A percentile compares a stretch with the other conserved stretches of the same genome.
Conservation (phyloP, 208 protist species). For the Cochliopodium minus region DNA sequence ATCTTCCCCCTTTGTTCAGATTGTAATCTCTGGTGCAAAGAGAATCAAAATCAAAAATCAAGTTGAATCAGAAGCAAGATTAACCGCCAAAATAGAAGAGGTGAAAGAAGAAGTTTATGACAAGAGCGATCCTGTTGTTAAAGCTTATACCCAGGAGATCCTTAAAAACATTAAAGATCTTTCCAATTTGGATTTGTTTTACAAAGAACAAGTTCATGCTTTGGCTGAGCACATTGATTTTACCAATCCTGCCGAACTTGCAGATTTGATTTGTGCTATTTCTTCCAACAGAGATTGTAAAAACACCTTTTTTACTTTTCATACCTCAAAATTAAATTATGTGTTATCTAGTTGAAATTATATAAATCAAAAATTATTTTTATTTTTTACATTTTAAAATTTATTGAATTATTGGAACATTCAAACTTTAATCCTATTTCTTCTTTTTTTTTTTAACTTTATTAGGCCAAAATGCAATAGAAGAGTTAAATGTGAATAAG, state of each 20-base stretch:
- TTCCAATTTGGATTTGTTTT: slow-evolving; percentile 2
- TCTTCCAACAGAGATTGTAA: background rate
- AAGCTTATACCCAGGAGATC: slow-evolving; percentile 10
- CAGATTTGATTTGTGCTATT: slow-evolving; percentile 12
- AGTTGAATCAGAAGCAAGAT: slow-evolving; percentile 18
- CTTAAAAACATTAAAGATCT: slow-evolving; percentile 12
- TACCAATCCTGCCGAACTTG: slow-evolving; percentile 8
- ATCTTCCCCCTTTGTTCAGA: background rate
- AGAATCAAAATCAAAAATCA: background rate
- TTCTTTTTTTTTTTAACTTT: background rate
- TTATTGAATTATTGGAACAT: background rate
- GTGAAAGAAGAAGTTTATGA: background rate
- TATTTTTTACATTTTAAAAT: background rate
- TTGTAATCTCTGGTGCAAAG: background rate
- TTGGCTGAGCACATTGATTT: slow-evolving; percentile 12
- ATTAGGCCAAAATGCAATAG: background rate
- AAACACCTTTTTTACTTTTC: background rate
- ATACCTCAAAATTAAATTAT: background rate
- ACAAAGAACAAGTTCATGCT: slow-evolving; percentile 8
- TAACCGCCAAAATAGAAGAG: slow-evolving; percentile 2
- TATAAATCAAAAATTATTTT: background rate
- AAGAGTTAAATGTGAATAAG: background rate
- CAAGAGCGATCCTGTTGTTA: background rate
- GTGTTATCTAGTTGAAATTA: background rate
- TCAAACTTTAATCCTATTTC: background rate